A percentile compares a stretch with the other conserved stretches of the same genome.
Evolutionary conservation across 2,329 filamentous ascomycete species (phyloP).

Genomic region (Didymella pinodella): DNA sequence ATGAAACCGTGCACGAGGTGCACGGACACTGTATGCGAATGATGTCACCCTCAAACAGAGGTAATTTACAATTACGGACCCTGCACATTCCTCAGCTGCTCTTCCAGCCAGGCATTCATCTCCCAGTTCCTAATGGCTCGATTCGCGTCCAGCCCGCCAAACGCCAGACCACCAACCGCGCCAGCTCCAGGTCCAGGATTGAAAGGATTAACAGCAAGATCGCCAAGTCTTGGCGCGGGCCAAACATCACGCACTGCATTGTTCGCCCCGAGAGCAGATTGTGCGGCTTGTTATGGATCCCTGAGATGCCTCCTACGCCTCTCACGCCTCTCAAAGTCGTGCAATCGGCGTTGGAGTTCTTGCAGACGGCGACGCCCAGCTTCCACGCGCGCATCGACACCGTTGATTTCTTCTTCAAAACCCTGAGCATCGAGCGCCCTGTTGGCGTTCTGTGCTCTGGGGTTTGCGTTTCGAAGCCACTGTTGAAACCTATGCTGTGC

Average conservation of each 20-base stretch:
- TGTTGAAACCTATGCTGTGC: conserved; percentile 1
- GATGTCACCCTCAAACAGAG: background rate
- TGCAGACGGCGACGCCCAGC: background rate
- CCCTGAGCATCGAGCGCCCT: background rate
- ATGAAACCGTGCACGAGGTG: too few relatives aligned
- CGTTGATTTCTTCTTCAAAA: background rate
- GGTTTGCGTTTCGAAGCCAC: conserved; percentile 4
- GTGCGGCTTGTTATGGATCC: background rate
- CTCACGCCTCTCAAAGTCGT: background rate
- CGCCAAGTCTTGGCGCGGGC: background rate
- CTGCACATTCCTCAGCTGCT: background rate
- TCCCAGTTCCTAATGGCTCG: background rate
- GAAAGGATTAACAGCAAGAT: background rate
- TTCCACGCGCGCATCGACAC: background rate
- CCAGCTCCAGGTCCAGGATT: background rate
- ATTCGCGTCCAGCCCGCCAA: conserved; percentile 1
- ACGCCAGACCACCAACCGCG: background rate
- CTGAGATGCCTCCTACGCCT: background rate
- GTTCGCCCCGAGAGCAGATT: background rate
- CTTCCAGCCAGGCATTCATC: background rate
- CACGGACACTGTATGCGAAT: too few relatives aligned
- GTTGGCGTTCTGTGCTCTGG: background rate
- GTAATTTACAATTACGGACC: background rate
- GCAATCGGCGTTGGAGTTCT: background rate
- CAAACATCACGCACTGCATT: background rate